Conservation (phyloP, 176 grass and related monocot species). For the Hyparrhenia diplandra region DNA sequence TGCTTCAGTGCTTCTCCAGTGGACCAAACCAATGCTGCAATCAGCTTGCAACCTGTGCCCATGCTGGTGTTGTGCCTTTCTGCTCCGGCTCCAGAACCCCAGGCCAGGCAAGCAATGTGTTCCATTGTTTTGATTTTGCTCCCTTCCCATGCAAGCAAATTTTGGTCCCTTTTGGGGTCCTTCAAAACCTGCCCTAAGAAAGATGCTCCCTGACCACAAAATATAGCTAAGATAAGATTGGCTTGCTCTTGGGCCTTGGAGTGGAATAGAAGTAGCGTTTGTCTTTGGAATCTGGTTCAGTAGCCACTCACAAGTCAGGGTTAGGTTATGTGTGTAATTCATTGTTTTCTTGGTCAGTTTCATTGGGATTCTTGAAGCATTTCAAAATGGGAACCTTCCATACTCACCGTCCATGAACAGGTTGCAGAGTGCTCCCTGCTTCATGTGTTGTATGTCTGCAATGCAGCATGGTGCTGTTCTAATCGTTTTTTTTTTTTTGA, state of each 20-base stretch:
- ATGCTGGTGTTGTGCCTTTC: conserved; percentile 31
- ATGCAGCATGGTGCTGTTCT: neutral
- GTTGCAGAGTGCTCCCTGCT: neutral
- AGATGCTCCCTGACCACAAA: neutral
- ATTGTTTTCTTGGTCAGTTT: conserved; percentile 6
- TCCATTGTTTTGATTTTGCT: conserved; percentile 1
- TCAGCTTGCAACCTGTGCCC: conserved; percentile 10
- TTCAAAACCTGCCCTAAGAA: conserved; percentile 16
- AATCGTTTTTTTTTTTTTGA: neutral
- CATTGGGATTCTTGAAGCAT: neutral
- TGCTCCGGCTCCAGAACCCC: conserved; percentile 26
- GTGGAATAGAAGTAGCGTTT: neutral
- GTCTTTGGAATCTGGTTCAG: neutral
- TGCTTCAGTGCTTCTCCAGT: neutral
- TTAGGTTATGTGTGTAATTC: neutral
- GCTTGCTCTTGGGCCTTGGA: neutral
- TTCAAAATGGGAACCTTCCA: conserved; percentile 42
- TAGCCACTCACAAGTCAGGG: neutral
- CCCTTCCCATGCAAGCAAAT: conserved; percentile 27
- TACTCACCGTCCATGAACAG: neutral
- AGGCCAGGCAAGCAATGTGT: conserved; percentile 5
- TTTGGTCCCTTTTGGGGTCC: conserved; percentile 42
- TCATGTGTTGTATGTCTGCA: too few species aligned
- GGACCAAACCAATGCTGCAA: conserved; percentile 28
- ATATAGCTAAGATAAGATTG: neutral